phyloP scores from a whole-genome alignment of 179 eudicot genomes.

The Silene vulgaris region DNA sequence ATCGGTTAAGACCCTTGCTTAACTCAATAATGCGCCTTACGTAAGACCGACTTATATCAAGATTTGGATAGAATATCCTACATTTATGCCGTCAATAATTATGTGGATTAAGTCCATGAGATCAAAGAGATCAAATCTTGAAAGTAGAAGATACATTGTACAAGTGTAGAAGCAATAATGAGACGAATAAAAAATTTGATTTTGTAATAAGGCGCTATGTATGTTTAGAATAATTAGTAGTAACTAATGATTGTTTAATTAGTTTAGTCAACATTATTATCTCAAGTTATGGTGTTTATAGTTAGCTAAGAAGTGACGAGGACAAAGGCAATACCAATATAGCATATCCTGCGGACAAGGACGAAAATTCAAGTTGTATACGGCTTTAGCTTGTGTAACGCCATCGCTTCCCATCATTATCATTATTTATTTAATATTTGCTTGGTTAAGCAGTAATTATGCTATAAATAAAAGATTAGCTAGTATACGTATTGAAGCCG shows the following conservation, averaged over 20 bases:
- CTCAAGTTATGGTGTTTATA: background rate
- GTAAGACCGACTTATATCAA: too few species aligned
- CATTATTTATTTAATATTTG: background rate
- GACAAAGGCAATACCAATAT: background rate
- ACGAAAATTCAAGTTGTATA: background rate
- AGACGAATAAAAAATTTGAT: background rate
- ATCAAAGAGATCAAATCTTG: too few species aligned
- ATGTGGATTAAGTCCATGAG: too few species aligned
- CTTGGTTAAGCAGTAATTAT: too few species aligned
- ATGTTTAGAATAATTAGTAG: background rate
- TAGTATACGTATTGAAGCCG: background rate
- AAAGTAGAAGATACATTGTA: too few species aligned
- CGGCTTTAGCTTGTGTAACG: slow-evolving; percentile 4
- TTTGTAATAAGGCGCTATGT: background rate
- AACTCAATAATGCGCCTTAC: too few species aligned
- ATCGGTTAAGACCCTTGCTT: background rate
- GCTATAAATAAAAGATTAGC: too few species aligned
- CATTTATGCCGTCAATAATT: too few species aligned
- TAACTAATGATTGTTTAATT: too few species aligned
- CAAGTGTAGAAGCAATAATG: too few species aligned
- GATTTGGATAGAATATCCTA: too few species aligned
- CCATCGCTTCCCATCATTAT: background rate
- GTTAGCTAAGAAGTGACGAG: background rate
- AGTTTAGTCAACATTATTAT: too few species aligned
- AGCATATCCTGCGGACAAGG: slow-evolving; percentile 13